Base-by-base conservation (phyloP, 257 asterid genomes). In the Solanum tarapatanum region DNA sequence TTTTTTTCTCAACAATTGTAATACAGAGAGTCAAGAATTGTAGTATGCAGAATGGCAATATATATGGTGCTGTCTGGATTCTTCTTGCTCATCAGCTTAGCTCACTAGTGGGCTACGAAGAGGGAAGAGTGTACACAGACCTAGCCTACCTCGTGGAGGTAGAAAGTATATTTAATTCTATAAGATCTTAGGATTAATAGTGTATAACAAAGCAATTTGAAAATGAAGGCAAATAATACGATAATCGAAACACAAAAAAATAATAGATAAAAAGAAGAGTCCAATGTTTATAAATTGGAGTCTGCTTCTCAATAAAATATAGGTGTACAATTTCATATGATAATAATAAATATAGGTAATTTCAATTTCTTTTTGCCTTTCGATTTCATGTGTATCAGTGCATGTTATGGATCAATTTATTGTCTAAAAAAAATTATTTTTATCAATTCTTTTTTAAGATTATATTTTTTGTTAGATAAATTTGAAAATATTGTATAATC, bases 11-110 rank as follows among this genome's bases (percentile, higher is more conserved):
- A 86, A 82, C 85, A 84, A 84, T 33, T 17, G 79, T 72, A 30
- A 16, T 30, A 70, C 77, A 73, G 24, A 8, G 36, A 70, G 84
- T 86, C 84, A 84, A 87, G 87, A 90, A 89, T 88, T 90, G 84
- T 24, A 36, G 64, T 87, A 33, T 80, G 89, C 87, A 77, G 77
- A 86, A 82, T 62, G 84, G 43, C 90, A 92, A 88, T 87, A 83
- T 90, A 73, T 87, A 80, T 33, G 45, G 64, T 43, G 86, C 75
- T 86, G 82, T 86, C 83, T 87, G 83, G 90, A 62, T 89, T 90
- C 83, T 91, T 90, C 88, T 70, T 69, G 36, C 62, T 12, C 6
- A 73, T 17, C 45, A 75, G 51, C 51, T 51, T 51, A 51, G 62
- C 21, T 14, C 60, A 48, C 60, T 19, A 19, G 66, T 19, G 11